Evolutionary conservation across 2,329 filamentous ascomycete species (phyloP).

Genomic region (Chalaropsis thielavioides): DNA sequence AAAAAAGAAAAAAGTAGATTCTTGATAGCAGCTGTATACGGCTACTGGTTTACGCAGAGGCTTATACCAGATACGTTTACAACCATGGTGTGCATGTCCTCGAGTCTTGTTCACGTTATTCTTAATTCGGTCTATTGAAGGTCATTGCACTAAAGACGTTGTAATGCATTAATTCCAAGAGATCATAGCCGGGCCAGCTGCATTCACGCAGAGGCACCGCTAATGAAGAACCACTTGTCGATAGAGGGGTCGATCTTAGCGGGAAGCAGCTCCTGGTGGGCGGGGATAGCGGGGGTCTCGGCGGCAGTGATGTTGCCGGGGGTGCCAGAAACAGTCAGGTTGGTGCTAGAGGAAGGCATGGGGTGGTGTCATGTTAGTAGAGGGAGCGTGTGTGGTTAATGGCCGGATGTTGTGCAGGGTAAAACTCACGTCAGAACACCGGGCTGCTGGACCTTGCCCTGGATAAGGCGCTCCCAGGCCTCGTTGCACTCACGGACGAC

Average conservation of each 20-base stretch:
- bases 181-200: slow-evolving; percentile 15
- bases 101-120: neutral
- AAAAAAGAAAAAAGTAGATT: neutral
- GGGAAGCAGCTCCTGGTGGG: slow-evolving; percentile 63
- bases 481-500: slow-evolving; percentile 91
- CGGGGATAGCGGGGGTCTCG: slow-evolving; percentile 62
- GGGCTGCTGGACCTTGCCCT: slow-evolving; percentile 68
- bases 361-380: slow-evolving; percentile 23
- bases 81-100: neutral
- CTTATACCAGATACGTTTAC: neutral
- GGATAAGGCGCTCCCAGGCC: slow-evolving; percentile 92
- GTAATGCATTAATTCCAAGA: slow-evolving; percentile 21
- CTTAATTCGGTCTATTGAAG: neutral
- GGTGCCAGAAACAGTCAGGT: slow-evolving; percentile 62
- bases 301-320: slow-evolving; percentile 52
- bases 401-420: neutral
- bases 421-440: slow-evolving; percentile 64
- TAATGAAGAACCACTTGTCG: slow-evolving; percentile 99
- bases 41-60: neutral
- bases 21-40: neutral
- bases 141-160: slow-evolving; percentile 20
- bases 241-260: slow-evolving; percentile 91
- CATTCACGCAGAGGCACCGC: slow-evolving; percentile 69
- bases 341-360: slow-evolving; percentile 47
- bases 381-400: neutral